Evolutionary conservation across 352 stramenopile genomes (phyloP).

Genomic region (Globisporangium paddicum): DNA sequence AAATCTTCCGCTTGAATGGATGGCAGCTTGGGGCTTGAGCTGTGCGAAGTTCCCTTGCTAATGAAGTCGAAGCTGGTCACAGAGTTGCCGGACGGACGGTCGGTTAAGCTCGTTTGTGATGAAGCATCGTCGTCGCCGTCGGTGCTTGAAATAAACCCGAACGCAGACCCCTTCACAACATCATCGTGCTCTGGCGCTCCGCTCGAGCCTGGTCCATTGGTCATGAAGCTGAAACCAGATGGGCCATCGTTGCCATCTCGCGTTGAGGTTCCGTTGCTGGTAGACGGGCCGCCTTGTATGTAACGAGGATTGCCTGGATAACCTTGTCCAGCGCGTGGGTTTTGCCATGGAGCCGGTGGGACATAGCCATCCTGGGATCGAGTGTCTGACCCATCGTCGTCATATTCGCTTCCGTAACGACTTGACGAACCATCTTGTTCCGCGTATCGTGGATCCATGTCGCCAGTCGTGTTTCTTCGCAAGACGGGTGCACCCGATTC

Average conservation of each 20-base stretch:
- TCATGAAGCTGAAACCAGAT: conserved; percentile 54
- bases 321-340: conserved; percentile 14
- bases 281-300: conserved; percentile 18
- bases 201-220: conserved; percentile 3
- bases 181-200: conserved; percentile 10
- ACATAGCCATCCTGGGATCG: conserved; percentile 51
- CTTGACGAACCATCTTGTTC: conserved; percentile 42
- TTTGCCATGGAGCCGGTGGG: conserved; percentile 24
- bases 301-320: conserved; percentile 27
- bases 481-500: conserved; percentile 18
- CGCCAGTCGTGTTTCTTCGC: conserved; percentile 25
- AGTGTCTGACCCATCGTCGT: conserved; percentile 47
- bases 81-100: conserved; percentile 38
- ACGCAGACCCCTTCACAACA: conserved; percentile 40
- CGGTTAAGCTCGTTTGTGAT: conserved; percentile 37
- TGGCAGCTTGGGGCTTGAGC: conserved; percentile 18
- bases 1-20: conserved; percentile 54
- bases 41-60: conserved; percentile 14
- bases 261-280: conserved; percentile 20
- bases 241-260: conserved; percentile 13
- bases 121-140: conserved; percentile 38
- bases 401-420: conserved; percentile 49
- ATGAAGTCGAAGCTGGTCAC: conserved; percentile 38
- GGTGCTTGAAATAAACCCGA: conserved; percentile 66
- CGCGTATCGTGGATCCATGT: conserved; percentile 33